A percentile compares a stretch with the other conserved stretches of the same genome.
These are phyloP conservation scores for Rhazya stricta DNA, from an alignment of 257 asterid genomes.

Conservation along the genomic window DNA sequence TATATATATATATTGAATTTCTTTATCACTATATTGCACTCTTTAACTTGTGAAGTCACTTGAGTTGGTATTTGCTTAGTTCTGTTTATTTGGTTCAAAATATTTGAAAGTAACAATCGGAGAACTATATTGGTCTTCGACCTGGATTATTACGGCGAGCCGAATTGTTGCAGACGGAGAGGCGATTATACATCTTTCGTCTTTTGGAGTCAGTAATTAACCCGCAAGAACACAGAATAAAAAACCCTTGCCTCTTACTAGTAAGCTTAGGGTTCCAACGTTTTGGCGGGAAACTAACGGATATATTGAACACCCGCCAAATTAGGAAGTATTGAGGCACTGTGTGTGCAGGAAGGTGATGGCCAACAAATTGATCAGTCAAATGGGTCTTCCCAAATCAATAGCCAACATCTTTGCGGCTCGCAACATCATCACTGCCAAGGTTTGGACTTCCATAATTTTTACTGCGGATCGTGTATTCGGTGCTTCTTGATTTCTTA, in stretches of 20 bases:
- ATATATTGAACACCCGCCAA: not conserved
- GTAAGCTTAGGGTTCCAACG: not conserved
- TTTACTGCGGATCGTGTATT: not conserved
- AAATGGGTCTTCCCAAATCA: slow-evolving; percentile 71
- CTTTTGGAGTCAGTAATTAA: not conserved
- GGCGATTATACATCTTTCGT: not conserved
- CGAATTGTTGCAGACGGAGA: not conserved
- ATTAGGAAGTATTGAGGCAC: not conserved
- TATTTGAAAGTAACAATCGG: no score
- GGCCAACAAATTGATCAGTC: slow-evolving; percentile 76
- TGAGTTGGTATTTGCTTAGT: no score
- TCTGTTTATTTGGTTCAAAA: no score
- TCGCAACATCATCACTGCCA: slow-evolving; percentile 72
- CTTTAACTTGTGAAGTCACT: no score
- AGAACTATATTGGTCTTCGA: not conserved
- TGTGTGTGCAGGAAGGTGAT: slow-evolving; percentile 20
- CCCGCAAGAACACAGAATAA: not conserved
- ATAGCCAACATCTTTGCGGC: slow-evolving; percentile 61
- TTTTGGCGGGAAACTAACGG: slow-evolving; percentile 8
- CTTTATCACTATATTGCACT: no score
- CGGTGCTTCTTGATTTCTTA: not conserved
- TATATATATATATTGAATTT: no score
- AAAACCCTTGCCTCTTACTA: not conserved
- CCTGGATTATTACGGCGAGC: not conserved
- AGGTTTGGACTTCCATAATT: slow-evolving; percentile 30